Base-by-base conservation (phyloP, 495 filamentous ascomycete genomes). In the Xylaria venustula region DNA sequence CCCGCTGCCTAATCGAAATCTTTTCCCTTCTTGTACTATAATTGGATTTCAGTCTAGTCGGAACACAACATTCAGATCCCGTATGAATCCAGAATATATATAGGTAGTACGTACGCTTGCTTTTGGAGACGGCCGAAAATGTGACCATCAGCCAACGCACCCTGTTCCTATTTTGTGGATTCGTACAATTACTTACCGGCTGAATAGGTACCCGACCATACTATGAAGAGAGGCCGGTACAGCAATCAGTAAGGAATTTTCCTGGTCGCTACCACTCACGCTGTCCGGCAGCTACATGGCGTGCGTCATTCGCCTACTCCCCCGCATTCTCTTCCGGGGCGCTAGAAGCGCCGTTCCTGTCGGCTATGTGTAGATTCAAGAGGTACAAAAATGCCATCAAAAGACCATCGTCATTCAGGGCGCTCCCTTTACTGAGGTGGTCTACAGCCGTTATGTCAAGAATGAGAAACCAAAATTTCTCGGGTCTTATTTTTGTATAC, bases 281-380 rank as follows among this genome's bases (percentile, higher is more conserved):
- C 49, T 34, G 28, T 34, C 49, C 49, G 36, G 6, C 23, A 34
- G 5, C 30, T 5, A 34, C 30, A 19, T 26, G 14, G 34, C 49
- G 37, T 40, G 7, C 37, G 30, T 40, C 14, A 37, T 23, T 37
- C 4, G n/a, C 17, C 14, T 52, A 15, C 30, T 34, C 53, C 26
- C 14, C 53, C 53, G 40, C 40, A 54, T 22, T 54, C 50, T 26
- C 51, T 42, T 42, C 36, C 19, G 23, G 7, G 36, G 34, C 23
- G 36, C 14, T 42, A 22, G 12, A 54, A 44, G 52, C 23, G 53
- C 40, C 40, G 53, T 7, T 34, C 40, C 37, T 3, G 19, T 34
- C 25, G 36, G 36, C 34, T 54, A 54, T 54, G 41, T 54, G 34
- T 32, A 11, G 50, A n/a, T n/a, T n/a, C n/a, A n/a, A n/a, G n/a